Evolutionary conservation across 2,329 filamentous ascomycete genomes (phyloP).

Genomic region (Aspergillaceae sp.): DNA sequence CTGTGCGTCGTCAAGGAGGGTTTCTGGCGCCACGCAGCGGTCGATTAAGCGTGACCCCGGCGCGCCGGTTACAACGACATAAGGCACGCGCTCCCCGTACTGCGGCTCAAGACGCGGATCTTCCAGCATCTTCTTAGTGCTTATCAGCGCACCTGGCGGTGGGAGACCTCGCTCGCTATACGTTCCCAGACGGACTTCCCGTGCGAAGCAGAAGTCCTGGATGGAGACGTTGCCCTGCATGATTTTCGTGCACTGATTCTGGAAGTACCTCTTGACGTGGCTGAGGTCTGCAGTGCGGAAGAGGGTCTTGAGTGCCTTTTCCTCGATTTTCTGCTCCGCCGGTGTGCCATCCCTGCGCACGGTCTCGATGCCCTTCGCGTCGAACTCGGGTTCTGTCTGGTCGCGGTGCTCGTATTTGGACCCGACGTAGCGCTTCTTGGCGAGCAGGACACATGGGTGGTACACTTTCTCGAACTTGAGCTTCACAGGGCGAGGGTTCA

Average conservation of each 20-base stretch:
- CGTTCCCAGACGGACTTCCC: conserved; percentile 80
- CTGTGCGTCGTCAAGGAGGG: conserved; percentile 65
- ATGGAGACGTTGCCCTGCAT: conserved; percentile 81
- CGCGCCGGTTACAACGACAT: conserved; percentile 82
- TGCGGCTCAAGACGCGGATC: conserved; percentile 85
- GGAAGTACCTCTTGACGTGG: conserved; percentile 82
- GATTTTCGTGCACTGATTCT: conserved; percentile 82
- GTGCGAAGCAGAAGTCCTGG: conserved; percentile 92
- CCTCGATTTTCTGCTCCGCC: conserved; percentile 92
- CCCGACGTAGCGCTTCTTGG: conserved; percentile 96
- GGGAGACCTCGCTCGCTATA: conserved; percentile 74
- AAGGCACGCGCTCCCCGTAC: conserved; percentile 89
- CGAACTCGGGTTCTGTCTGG: conserved; percentile 77
- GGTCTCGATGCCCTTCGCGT: conserved; percentile 97
- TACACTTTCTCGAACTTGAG: conserved; percentile 99
- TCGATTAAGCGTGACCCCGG: conserved; percentile 80
- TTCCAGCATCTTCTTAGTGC: conserved; percentile 73
- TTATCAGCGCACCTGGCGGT: conserved; percentile 82
- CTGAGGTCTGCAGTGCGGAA: conserved; percentile 87
- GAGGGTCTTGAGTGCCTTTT: conserved; percentile 77
- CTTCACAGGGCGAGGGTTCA: conserved; percentile 86
- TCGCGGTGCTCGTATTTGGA: conserved; percentile 83
- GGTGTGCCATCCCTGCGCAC: conserved; percentile 91
- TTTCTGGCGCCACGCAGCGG: conserved; percentile 81
- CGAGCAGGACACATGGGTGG: conserved; percentile 83